Base-by-base conservation (phyloP, 1,139 yeast genomes). In the Candida tunisiensis region DNA sequence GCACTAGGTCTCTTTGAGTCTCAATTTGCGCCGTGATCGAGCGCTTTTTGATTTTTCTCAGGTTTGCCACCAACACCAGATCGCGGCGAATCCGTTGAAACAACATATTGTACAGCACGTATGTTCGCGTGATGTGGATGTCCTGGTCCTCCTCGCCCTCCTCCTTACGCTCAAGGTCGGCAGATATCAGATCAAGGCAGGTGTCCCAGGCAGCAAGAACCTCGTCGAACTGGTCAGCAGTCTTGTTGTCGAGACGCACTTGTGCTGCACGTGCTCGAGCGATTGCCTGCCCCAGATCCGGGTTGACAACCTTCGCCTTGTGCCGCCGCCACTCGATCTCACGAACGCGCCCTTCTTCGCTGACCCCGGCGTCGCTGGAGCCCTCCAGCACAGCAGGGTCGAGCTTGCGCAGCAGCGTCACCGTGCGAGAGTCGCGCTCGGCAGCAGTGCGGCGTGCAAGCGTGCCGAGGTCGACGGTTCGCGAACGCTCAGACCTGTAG, bases 11-110 rank as follows among this genome's bases (percentile, higher is more conserved):
- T 31, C 62, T 59, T 34, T 57, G 49, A 34, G 49, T 47, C 31
- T 51, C 55, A 36, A 60, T 33, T 33, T 22, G 35, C 28, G 26
- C 39, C 33, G 12, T 39, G 25, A 19, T 32, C 26, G 23, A 42
- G 41, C 3, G 41, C 31, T 11, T 28, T 32, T 7, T 38, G 34
- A 5, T 32, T 5, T 30, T 40, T 16, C 24, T 24, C 29, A 60
- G 44, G 30, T 56, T 55, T 8, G 50, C 52, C 31, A 65, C 56
- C 30, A 73, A 54, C 15, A 63, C 44, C 34, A 63, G 51, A 45
- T 82, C 94, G 53, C 95, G 70, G 48, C 71, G 68, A 32, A 82
- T 63, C 34, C 77, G 68, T 21, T 77, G 63, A 37, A 77, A 58
- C 25, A 77, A 54, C 37, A 69, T 55, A 41, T 73, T 67, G 53